These are phyloP conservation scores for Stagonosporopsis chrysanthemi DNA, from an alignment of 2,329 filamentous ascomycete species.

Conservation along the genomic window DNA sequence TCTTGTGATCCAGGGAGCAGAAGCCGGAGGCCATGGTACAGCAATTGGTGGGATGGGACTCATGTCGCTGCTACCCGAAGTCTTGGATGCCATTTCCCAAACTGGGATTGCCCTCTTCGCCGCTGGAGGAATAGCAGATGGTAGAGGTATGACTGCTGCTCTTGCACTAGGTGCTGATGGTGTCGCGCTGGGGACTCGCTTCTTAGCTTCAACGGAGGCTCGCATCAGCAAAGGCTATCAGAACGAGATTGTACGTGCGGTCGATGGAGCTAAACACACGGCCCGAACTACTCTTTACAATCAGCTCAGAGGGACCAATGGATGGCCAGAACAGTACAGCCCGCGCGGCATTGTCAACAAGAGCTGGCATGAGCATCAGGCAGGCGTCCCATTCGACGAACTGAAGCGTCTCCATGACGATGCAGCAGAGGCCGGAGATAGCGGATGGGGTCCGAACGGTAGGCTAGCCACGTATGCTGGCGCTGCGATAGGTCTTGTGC, in stretches of 20 bases:
- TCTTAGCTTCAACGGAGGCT: constrained; percentile 61
- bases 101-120: constrained; percentile 53
- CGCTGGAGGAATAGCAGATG: constrained; percentile 67
- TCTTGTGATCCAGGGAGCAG: constrained; percentile 66
- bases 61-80: constrained; percentile 64
- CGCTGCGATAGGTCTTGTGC: constrained; percentile 65
- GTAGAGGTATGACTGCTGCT: constrained; percentile 63
- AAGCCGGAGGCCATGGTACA: constrained; percentile 69
- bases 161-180: constrained; percentile 61
- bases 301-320: constrained; percentile 59
- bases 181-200: constrained; percentile 68
- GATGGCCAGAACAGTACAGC: constrained; percentile 64
- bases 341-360: constrained; percentile 63
- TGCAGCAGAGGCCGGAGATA: constrained; percentile 58
- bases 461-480: constrained; percentile 69
- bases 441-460: constrained; percentile 58
- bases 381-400: constrained; percentile 51
- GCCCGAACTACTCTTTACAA: constrained; percentile 58
- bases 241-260: constrained; percentile 53
- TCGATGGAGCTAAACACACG: constrained; percentile 58
- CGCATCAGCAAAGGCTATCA: constrained; percentile 55
- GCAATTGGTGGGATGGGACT: constrained; percentile 54
- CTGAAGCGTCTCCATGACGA: constrained; percentile 55
- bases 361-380: constrained; percentile 54
- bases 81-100: constrained; percentile 50